A percentile compares a stretch with the other conserved stretches of the same genome.
These are phyloP conservation scores for Entonaema liquescens DNA, from an alignment of 495 filamentous ascomycete species.

Conservation along the genomic window DNA sequence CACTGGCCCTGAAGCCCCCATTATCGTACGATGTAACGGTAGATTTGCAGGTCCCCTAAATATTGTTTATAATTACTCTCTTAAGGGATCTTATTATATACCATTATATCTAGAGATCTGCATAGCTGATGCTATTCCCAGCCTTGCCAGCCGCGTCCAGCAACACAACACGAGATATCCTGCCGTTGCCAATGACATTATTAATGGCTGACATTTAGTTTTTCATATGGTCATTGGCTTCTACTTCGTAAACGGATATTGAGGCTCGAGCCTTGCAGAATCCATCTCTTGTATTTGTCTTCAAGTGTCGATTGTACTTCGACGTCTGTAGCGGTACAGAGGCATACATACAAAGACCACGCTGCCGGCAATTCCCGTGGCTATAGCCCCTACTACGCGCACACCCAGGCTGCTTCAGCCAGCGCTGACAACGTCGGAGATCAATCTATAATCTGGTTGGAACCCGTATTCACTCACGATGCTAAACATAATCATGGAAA, in stretches of 20 bases:
- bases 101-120: constrained; percentile 30
- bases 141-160: constrained; percentile 26
- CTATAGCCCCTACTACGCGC: constrained; percentile 1
- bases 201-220: constrained; percentile 10
- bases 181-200: constrained; percentile 7
- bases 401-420: neutral
- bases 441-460: neutral
- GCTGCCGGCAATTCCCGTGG: constrained; percentile 8
- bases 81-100: constrained; percentile 24
- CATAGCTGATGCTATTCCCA: constrained; percentile 38
- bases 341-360: constrained; percentile 2
- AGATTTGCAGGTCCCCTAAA: constrained; percentile 30
- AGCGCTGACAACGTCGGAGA: neutral
- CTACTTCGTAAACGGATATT: constrained; percentile 22
- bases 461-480: neutral
- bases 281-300: neutral
- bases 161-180: constrained; percentile 35
- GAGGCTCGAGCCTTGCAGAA: constrained; percentile 14
- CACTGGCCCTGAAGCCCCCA: neutral
- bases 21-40: constrained; percentile 38
- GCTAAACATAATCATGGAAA: neutral
- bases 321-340: constrained; percentile 17
- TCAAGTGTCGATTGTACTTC: constrained; percentile 18
- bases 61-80: constrained; percentile 8
- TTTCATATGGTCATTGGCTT: constrained; percentile 7